Percentiles rank a stretch among this genome's conserved stretches.
Evolutionary conservation across 768 basidiomycete genomes (phyloP).

Genomic region (Trametes cubensis): DNA sequence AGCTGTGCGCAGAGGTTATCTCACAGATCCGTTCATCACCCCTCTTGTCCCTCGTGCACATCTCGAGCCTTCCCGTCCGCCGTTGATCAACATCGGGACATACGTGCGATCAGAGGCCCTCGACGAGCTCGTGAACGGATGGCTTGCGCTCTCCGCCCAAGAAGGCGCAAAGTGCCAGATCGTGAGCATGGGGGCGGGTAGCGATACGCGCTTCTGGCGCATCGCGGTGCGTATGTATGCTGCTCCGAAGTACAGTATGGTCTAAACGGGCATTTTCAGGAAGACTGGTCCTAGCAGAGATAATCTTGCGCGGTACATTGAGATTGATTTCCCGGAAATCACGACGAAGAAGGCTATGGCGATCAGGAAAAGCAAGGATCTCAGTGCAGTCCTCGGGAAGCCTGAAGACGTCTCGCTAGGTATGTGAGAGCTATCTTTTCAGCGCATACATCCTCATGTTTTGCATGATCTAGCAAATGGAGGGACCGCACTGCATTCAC

Average conservation of each 20-base stretch:
- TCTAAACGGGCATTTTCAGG: conserved; percentile 11
- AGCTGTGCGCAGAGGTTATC: conserved; percentile 80
- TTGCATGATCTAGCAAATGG: conserved; percentile 50
- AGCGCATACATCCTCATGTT: too few species aligned
- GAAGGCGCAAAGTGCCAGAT: conserved; percentile 71
- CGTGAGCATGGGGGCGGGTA: conserved; percentile 93
- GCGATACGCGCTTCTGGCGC: conserved; percentile 95
- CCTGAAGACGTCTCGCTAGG: conserved; percentile 47
- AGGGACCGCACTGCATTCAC: conserved; percentile 58
- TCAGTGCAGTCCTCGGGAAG: conserved; percentile 54
- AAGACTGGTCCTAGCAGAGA: conserved; percentile 61
- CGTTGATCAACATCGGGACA: conserved; percentile 95
- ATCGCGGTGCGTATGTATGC: conserved; percentile 61
- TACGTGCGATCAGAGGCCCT: conserved; percentile 82
- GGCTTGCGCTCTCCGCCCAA: conserved; percentile 51
- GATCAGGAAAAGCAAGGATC: conserved; percentile 67
- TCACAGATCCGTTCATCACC: conserved; percentile 73
- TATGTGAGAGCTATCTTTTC: conserved; percentile 30
- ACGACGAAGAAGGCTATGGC: conserved; percentile 82
- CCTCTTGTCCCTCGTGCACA: conserved; percentile 67
- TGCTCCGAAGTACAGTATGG: not conserved
- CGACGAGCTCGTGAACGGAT: conserved; percentile 72
- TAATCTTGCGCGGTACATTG: conserved; percentile 66
- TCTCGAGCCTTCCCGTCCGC: conserved; percentile 63
- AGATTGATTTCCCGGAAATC: conserved; percentile 89